Evolutionary conservation across 495 filamentous ascomycete species (phyloP).

Genomic region (Margaritispora aquatica): DNA sequence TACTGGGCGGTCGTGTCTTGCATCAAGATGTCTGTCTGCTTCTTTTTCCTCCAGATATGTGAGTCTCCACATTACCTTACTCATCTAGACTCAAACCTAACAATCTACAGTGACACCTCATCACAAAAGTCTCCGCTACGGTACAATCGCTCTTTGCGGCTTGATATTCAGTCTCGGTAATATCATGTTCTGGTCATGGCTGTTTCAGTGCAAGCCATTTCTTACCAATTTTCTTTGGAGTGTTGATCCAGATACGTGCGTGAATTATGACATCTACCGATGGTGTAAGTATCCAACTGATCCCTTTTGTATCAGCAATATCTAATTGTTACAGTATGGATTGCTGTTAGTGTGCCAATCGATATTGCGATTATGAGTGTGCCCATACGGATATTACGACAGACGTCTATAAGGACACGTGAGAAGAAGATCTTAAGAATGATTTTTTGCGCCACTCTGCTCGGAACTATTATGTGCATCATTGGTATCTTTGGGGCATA

Average conservation of each 20-base stretch:
- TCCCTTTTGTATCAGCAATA: neutral
- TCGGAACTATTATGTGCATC: conserved; percentile 12
- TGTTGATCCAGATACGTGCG: conserved; percentile 2
- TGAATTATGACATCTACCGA: conserved; percentile 15
- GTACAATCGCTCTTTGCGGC: conserved; percentile 2
- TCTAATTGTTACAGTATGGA: conserved; percentile 12
- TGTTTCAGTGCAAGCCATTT: conserved; percentile 11
- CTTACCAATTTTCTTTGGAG: conserved; percentile 16
- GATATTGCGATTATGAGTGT: conserved; percentile 13
- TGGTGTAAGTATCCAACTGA: conserved; percentile 9
- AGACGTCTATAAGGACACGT: neutral
- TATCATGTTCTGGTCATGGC: neutral
- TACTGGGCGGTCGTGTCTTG: conserved; percentile 13
- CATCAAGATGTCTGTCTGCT: conserved; percentile 18
- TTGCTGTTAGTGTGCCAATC: conserved; percentile 10
- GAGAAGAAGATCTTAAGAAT: conserved; percentile 13
- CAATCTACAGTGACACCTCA: conserved; percentile 2
- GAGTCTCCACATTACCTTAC: neutral
- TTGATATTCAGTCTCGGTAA: conserved; percentile 8
- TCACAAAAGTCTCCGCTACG: conserved; percentile 1
- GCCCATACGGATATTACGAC: conserved; percentile 5
- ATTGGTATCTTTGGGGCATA: conserved; percentile 16
- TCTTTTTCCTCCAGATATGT: conserved; percentile 16
- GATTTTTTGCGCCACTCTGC: conserved; percentile 14
- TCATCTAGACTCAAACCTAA: neutral